Evolutionary conservation across 306 rosid species (phyloP), one percentile per base, ranked within the genome.

Genomic region (Cucumis hystrix): DNA sequence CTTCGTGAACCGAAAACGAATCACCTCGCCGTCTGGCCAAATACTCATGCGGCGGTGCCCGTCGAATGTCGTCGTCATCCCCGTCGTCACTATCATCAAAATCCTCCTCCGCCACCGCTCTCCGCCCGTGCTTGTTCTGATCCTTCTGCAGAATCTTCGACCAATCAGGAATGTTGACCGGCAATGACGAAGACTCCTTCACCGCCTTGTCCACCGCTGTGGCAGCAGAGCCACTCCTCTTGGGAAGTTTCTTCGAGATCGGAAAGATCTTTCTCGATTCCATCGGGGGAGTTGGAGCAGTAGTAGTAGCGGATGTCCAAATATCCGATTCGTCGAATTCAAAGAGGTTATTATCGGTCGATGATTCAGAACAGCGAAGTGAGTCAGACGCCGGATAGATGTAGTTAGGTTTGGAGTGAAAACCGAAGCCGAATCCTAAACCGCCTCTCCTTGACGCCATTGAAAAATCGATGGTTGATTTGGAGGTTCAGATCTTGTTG

Each of bases 1-100:
- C 97, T 87, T 94, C 98, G 45, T 94, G 97, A 18, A 92, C 96
- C 0, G 97, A 92, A 8, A 89, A 80, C 52, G 97, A 92, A 64
- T 91, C 93, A 18, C 90, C 95, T 81, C 98, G 85, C 30, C 86
- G 89, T 75, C 96, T 88, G 0, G 98, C 97, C 5, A 94, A 80
- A 79, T 89, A 91, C 85, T 89, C 93, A 17, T 94, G 97, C 10
- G 98, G 98, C 23, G 98, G 97, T 28, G 91, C 45, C 78, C 81
- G 85, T 4, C 60, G 45, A 75, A 15, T 52, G 57, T 33, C 83
- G 57, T 33, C 83, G 14, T 72, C 78, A 5, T 60, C 54, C 2
- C 52, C 79, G 10, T 37, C 77, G 0, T 79, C 81, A 1, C 65
- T 65, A 5, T 76, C 75, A 18, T 82, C 82, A 33, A 58, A 63